phyloP scores from a whole-genome alignment of 495 filamentous ascomycete species.

The Mycothermus thermophilus region DNA sequence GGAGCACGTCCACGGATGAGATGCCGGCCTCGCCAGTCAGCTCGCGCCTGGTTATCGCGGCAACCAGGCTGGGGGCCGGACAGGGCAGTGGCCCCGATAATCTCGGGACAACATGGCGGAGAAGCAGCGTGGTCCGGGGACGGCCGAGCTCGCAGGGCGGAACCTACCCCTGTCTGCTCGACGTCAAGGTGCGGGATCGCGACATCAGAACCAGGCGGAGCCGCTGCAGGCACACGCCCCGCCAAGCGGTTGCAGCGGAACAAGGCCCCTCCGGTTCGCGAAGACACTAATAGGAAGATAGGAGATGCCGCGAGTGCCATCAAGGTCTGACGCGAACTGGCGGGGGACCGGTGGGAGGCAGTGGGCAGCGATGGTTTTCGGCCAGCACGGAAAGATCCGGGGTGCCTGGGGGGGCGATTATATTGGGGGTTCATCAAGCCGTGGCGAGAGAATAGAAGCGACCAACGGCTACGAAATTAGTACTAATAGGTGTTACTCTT shows the following conservation, averaged over 20 bases:
- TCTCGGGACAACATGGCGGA: constrained; percentile 21
- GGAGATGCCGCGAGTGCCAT: no score
- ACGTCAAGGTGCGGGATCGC: constrained; percentile 13
- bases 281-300: no score
- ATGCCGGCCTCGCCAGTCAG: constrained; percentile 20
- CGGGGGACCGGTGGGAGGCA: no score
- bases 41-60: constrained; percentile 21
- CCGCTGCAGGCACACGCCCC: no score
- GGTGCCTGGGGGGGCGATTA: constrained; percentile 11
- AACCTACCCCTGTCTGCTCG: constrained; percentile 19
- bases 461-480: constrained; percentile 5
- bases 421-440: constrained; percentile 12
- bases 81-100: constrained; percentile 15
- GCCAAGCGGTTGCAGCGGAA: no score
- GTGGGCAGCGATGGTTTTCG: no score
- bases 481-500: no score
- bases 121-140: no score
- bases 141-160: constrained; percentile 14
- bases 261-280: no score
- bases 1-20: constrained; percentile 11
- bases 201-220: no score
- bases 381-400: no score
- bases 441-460: constrained; percentile 9
- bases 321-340: no score
- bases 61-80: constrained; percentile 12